Conservation (phyloP, 2,329 filamentous ascomycete genomes). For the Aspergillus udagawae region DNA sequence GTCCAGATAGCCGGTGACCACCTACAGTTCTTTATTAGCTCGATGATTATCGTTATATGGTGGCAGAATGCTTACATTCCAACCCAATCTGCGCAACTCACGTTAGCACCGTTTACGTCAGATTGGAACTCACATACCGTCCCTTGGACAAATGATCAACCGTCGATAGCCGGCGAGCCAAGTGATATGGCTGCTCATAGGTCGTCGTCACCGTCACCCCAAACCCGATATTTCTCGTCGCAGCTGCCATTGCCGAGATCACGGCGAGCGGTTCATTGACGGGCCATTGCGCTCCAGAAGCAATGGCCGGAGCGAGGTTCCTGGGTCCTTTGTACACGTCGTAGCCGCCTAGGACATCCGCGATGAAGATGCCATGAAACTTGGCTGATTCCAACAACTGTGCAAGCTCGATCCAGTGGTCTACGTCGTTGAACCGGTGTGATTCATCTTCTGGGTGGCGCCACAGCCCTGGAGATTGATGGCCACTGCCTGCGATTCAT, state of each 20-base stretch:
- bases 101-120: background rate
- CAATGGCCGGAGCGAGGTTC: conserved; percentile 57
- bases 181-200: conserved; percentile 65
- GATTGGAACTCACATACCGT: conserved; percentile 34
- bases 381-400: conserved; percentile 58
- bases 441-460: conserved; percentile 62
- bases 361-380: conserved; percentile 65
- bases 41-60: conserved; percentile 2
- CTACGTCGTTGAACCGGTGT: conserved; percentile 56
- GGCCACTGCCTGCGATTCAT: conserved; percentile 40
- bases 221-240: conserved; percentile 63
- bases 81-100: conserved; percentile 44
- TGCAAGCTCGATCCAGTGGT: conserved; percentile 60
- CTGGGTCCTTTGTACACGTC: conserved; percentile 64
- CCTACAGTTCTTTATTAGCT: conserved; percentile 29
- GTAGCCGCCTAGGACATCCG: conserved; percentile 63
- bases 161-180: conserved; percentile 62
- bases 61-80: conserved; percentile 45
- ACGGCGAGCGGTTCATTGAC: conserved; percentile 65
- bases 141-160: conserved; percentile 64
- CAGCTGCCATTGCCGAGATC: conserved; percentile 64
- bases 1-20: conserved; percentile 66
- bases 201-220: conserved; percentile 65
- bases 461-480: conserved; percentile 58
- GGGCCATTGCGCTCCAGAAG: conserved; percentile 64